These are phyloP conservation scores for Globisporangium irregulare DNA, from an alignment of 352 stramenopile species.

Conservation along the genomic window DNA sequence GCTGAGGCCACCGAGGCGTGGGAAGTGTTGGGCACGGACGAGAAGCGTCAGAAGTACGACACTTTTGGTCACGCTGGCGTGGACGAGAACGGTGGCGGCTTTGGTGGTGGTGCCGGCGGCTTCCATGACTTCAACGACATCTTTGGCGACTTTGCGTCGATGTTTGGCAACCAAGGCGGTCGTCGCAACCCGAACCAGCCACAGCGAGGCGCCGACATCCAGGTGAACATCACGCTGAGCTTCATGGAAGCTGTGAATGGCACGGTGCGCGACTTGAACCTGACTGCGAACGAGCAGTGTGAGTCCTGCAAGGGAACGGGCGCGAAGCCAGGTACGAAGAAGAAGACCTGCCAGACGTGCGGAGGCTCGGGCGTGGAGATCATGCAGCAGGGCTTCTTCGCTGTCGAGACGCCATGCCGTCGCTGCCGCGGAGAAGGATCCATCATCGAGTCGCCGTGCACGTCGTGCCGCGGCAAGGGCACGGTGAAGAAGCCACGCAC, in stretches of 20 bases:
- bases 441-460: conserved; percentile 84
- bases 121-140: conserved; percentile 91
- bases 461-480: conserved; percentile 75
- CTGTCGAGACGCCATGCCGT: conserved; percentile 84
- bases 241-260: conserved; percentile 96
- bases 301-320: conserved; percentile 77
- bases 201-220: conserved; percentile 91
- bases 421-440: conserved; percentile 76
- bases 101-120: conserved; percentile 40
- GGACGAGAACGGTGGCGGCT: conserved; percentile 86
- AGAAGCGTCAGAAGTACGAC: conserved; percentile 94
- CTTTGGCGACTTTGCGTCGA: conserved; percentile 76
- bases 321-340: conserved; percentile 79
- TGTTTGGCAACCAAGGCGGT: conserved; percentile 65
- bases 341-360: conserved; percentile 76
- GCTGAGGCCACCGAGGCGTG: conserved; percentile 91
- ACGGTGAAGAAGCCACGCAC: conserved; percentile 88
- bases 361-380: conserved; percentile 85
- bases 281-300: conserved; percentile 77
- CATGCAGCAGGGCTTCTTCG: conserved; percentile 88
- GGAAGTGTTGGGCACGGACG: conserved; percentile 91
- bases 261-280: conserved; percentile 84
- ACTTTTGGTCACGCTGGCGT: conserved; percentile 93
- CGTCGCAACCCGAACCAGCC: conserved; percentile 66
- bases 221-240: conserved; percentile 91